phyloP scores from a whole-genome alignment of 331 rosid species.

The Acacia concinna region DNA sequence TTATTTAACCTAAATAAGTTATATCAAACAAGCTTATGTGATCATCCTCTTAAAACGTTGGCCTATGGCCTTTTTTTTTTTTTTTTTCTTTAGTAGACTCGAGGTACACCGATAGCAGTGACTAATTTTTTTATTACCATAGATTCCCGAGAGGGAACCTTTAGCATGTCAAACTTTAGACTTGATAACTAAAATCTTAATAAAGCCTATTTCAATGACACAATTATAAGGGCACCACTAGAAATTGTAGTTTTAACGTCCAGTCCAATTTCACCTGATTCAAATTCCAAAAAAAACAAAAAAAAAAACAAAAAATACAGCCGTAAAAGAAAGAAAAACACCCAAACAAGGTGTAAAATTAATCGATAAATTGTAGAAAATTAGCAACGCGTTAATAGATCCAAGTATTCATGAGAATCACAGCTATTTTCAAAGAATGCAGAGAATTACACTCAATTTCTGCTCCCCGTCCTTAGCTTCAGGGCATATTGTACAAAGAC shows the following conservation, averaged over 20 bases:
- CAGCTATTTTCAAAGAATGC: conserved; percentile 43
- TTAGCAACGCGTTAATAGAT: neutral
- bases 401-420: conserved; percentile 8
- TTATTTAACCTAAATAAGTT: too few species aligned
- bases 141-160: too few species aligned
- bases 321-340: neutral
- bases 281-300: neutral
- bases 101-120: too few species aligned
- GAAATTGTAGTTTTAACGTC: neutral
- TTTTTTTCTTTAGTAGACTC: too few species aligned
- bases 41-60: too few species aligned
- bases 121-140: too few species aligned
- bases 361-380: neutral
- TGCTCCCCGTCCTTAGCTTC: conserved; percentile 39
- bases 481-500: conserved; percentile 42
- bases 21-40: too few species aligned
- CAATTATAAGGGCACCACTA: neutral
- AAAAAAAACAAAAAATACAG: neutral
- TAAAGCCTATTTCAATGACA: neutral
- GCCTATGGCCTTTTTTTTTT: too few species aligned
- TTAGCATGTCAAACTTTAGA: neutral
- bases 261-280: neutral
- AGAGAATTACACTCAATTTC: conserved; percentile 41
- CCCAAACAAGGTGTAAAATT: neutral
- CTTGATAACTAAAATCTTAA: neutral